Evolutionary conservation across 495 filamentous ascomycete species (phyloP).

Genomic region (Hypoxylon rickii): DNA sequence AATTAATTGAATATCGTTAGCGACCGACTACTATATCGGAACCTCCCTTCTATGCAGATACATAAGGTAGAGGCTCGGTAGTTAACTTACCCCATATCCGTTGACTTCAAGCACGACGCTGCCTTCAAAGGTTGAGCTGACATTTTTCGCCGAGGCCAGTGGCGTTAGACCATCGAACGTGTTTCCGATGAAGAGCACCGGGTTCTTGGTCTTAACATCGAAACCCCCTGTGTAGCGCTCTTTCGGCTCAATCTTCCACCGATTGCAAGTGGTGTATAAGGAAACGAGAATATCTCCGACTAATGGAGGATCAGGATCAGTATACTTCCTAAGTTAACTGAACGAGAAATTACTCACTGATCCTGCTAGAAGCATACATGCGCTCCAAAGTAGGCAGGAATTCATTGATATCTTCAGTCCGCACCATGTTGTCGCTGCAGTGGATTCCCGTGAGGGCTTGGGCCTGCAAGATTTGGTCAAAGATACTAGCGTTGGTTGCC

Average conservation of each 20-base stretch:
- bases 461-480: neutral
- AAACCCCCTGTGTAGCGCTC: constrained; percentile 49
- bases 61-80: neutral
- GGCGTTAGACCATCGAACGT: constrained; percentile 50
- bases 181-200: constrained; percentile 51
- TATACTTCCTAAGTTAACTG: neutral
- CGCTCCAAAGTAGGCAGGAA: constrained; percentile 25
- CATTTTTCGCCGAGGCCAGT: constrained; percentile 52
- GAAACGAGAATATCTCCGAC: constrained; percentile 24
- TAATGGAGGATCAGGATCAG: constrained; percentile 15
- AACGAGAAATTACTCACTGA: constrained; percentile 7
- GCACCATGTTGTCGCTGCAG: constrained; percentile 32
- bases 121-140: constrained; percentile 55
- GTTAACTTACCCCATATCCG: constrained; percentile 58
- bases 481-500: neutral
- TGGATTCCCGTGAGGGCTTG: constrained; percentile 27
- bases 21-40: too few relatives aligned
- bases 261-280: constrained; percentile 40
- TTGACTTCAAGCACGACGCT: constrained; percentile 57
- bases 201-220: constrained; percentile 48
- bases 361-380: constrained; percentile 17
- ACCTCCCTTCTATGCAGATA: too few relatives aligned
- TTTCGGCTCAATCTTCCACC: constrained; percentile 51
- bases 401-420: constrained; percentile 29
- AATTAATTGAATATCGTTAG: too few relatives aligned